Evolutionary conservation across 169 alveolate genomes (phyloP), one percentile per base, ranked within the genome.

Genomic region (Eimeria maxima): DNA sequence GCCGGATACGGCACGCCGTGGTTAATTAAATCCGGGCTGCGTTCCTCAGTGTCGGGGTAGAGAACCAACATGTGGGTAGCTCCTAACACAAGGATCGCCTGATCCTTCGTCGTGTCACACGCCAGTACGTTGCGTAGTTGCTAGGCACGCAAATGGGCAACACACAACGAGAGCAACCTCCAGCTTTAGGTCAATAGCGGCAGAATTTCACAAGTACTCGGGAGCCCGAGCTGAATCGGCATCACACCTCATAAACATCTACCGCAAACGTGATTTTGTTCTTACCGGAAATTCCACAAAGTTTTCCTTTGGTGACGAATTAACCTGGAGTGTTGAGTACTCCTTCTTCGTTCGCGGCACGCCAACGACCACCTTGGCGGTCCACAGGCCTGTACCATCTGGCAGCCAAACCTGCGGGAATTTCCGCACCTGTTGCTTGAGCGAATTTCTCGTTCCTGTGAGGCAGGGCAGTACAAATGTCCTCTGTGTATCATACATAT

Each of bases 331-430:
- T 29, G 55, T 69, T 42, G 86, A 71, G 73, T 57, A 38, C 63
- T 50, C 89, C 57, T 38, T 44, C 38, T 38, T 60, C 4, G 88
- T 53, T 38, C 89, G 86, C 47, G 65, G 76, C 63, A 60, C 80
- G 11, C 93, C 93, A 20, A 22, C 93, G 65, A 87, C 67, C 14
- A 92, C 45, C 81, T 22, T 33, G 4, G 91, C 91, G 7, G 89
- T 76, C 96, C 96, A 93, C 90, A 57, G 63, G 20, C 96, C 96
- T 60, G 90, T 93, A 18, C 96, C 96, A 44, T 93, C 96, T 47
- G 96, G 96, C 73, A 93, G 45, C 93, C 94, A 93, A 13, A 93
- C 94, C n/a, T 42, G 76, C 7, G 93, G 93, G 22, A 47, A 18
- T 29, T 67, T 89, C 69, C 78, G n/a, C 44, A 67, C 91, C 67